Evolutionary conservation across 2,329 filamentous ascomycete genomes (phyloP).

Genomic region (Ophiostoma montium): DNA sequence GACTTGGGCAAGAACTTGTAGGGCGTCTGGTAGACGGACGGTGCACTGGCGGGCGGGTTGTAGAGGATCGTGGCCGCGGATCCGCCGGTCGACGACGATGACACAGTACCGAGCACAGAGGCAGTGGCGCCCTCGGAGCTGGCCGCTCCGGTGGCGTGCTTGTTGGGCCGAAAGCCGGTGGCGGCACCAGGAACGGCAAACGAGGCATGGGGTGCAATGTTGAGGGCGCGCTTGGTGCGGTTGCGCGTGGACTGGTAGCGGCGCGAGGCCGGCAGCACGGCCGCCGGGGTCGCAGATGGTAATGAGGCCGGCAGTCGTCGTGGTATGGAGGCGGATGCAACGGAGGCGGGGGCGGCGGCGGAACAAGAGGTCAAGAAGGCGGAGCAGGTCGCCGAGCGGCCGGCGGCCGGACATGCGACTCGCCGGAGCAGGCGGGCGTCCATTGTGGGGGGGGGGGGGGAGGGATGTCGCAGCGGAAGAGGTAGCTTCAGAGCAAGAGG

Average conservation of each 20-base stretch:
- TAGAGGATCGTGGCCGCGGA: conserved; percentile 32
- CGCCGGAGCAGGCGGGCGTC: conserved; percentile 10
- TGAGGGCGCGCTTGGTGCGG: conserved; percentile 43
- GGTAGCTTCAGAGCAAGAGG: not conserved
- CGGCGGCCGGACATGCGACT: conserved; percentile 7
- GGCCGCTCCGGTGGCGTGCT: not conserved
- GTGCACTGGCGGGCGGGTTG: conserved; percentile 32
- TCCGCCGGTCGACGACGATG: conserved; percentile 9
- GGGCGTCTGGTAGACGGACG: conserved; percentile 49
- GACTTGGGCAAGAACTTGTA: conserved; percentile 48
- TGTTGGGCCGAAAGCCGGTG: conserved; percentile 15
- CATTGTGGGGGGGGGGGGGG: not conserved
- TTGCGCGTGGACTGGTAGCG: conserved; percentile 36
- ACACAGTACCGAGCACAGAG: not conserved
- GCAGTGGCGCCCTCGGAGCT: not conserved
- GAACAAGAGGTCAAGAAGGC: not conserved
- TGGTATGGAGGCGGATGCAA: not conserved
- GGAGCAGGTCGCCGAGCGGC: not conserved
- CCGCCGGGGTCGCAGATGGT: not conserved
- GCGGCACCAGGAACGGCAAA: conserved; percentile 24
- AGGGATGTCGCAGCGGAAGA: not conserved
- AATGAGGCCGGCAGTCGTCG: conserved; percentile 1
- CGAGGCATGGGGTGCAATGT: conserved; percentile 45
- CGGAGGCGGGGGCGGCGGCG: not conserved
- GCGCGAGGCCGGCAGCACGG: conserved; percentile 3